These are phyloP conservation scores for Paracorniculantispora psalliotae DNA, from an alignment of 2,329 filamentous ascomycete genomes.

Conservation along the genomic window DNA sequence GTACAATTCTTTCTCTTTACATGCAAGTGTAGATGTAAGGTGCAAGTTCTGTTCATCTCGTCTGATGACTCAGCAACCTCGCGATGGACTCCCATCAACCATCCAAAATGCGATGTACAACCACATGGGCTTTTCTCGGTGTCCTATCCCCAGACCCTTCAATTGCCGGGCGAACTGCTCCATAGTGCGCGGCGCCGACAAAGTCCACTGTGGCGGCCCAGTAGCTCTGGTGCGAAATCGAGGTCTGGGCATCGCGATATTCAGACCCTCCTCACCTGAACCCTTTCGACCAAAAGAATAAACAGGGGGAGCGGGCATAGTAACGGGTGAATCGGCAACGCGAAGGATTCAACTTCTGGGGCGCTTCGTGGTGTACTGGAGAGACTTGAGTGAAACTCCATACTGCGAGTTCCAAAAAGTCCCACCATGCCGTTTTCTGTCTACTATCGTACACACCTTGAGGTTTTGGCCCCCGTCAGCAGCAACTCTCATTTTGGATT, in stretches of 20 bases:
- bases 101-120: neutral
- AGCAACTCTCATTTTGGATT: neutral
- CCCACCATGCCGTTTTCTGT: neutral
- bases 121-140: slow-evolving; percentile 1
- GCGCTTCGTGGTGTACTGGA: neutral
- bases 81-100: neutral
- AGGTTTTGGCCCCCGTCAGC: neutral
- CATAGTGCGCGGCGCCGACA: neutral
- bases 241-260: neutral
- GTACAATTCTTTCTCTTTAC: neutral
- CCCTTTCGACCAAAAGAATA: neutral
- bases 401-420: slow-evolving; percentile 8
- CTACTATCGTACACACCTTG: neutral
- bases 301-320: neutral
- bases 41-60: neutral
- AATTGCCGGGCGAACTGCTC: neutral
- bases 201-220: slow-evolving; percentile 1
- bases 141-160: neutral
- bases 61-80: slow-evolving; percentile 6
- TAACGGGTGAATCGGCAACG: slow-evolving; percentile 10
- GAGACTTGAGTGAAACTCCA: too few species aligned
- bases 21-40: slow-evolving; percentile 5
- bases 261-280: neutral
- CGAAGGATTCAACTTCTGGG: neutral
- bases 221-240: neutral